A percentile compares a stretch with the other conserved stretches of the same genome.
Conservation (phyloP, 768 basidiomycete species). For the Chlorophyllum brunneum region DNA sequence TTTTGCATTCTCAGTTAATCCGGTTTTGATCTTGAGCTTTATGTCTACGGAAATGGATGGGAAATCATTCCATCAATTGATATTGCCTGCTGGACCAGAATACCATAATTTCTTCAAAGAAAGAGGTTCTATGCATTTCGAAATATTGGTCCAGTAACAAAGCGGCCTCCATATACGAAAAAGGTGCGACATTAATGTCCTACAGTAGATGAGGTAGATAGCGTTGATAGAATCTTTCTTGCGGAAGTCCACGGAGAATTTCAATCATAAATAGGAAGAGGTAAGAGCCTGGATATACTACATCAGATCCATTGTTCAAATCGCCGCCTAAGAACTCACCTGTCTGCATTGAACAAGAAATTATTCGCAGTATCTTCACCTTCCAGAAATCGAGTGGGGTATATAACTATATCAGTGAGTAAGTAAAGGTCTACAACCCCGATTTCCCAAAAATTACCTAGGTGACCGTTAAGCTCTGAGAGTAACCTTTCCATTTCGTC, state of each 20-base stretch:
- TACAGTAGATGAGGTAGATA: too few relatives aligned
- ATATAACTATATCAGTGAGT: constrained; percentile 52
- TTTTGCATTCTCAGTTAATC: neutral
- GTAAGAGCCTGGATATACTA: constrained; percentile 47
- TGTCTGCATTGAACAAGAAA: constrained; percentile 88
- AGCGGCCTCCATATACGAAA: too few relatives aligned
- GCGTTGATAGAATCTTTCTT: neutral
- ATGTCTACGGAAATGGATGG: too few relatives aligned
- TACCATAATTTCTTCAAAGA: too few relatives aligned
- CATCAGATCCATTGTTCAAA: neutral
- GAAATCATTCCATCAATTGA: too few relatives aligned
- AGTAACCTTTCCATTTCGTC: constrained; percentile 89
- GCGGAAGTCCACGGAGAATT: neutral
- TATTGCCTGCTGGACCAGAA: too few relatives aligned
- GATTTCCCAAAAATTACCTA: constrained; percentile 53
- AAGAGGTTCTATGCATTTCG: too few relatives aligned
- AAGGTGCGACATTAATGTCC: too few relatives aligned
- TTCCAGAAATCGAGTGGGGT: constrained; percentile 85
- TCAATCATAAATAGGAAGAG: constrained; percentile 71
- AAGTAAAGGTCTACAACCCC: neutral
- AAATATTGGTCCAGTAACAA: too few relatives aligned
- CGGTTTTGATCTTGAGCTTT: too few relatives aligned
- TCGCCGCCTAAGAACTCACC: constrained; percentile 33
- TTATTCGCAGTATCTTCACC: constrained; percentile 91
- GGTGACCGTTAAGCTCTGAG: constrained; percentile 73